Evolutionary conservation across 768 basidiomycete species (phyloP), one percentile per base, ranked within the genome.

Genomic region (Collybia sordida): DNA sequence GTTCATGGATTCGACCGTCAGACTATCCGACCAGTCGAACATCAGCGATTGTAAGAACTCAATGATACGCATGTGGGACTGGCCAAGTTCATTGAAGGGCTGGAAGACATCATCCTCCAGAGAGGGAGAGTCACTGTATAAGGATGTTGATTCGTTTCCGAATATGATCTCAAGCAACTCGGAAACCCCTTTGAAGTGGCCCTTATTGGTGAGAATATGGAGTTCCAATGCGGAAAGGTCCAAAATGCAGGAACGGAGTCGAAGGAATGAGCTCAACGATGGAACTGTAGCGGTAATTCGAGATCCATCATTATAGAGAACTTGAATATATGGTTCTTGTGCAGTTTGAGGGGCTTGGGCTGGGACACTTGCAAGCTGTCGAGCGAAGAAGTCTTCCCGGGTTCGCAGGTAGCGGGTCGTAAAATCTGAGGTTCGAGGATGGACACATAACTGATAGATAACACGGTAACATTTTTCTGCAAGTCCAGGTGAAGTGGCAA

Each of bases 171-270:
- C 82, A 23, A 97, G 69, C 12, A 96, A 75, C 51, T 89, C 86
- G 2, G 80, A 70, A 0, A 89, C 83, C 0, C 83, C 81, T 59
- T 90, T 90, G 58, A 77, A 69, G 51, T 91, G 89, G 0, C 86
- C 85, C 57, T 85, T 86, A 61, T 81, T 84, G 2, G 90, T 91
- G 51, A 95, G 75, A 11, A 90, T 81, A 53, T 95, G 95, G 3
- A 97, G 72, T 63, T 98, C 95, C 31, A 98, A 78, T 1, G 95
- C 91, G 19, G 85, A 82, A 19, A 90, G 79, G 57, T 96, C 90
- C 52, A 97, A 80, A 41, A 97, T 82, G 65, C 83, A 88, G 1
- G 93, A 89, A 27, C 93, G 86, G 37, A 93, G 69, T 14, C 86
- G 85, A 9, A 98, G 76, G 78, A 90, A 93, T 0, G 92, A 78